Evolutionary conservation across 1,284 basidiomycete species (phyloP).

Genomic region (Fomitopsis schrenkii): DNA sequence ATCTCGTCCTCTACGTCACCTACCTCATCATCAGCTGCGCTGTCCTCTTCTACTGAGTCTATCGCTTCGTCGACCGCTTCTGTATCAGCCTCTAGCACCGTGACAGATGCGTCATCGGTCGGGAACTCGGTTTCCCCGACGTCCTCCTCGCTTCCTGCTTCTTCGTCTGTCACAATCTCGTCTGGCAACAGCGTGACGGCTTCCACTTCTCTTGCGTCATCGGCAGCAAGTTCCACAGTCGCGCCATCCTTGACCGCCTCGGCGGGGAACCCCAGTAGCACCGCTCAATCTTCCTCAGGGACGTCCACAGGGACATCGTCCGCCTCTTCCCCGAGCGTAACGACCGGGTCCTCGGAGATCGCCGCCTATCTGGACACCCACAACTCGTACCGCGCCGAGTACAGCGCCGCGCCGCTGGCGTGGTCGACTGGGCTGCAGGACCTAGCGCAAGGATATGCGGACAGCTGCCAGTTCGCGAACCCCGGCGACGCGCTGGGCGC

Average conservation of each 20-base stretch:
- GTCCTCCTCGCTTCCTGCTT: not conserved
- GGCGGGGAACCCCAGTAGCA: not conserved
- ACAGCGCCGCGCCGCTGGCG: constrained; percentile 48
- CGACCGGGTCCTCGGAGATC: constrained; percentile 34
- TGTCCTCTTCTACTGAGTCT: not conserved
- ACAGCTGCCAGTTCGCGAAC: constrained; percentile 54
- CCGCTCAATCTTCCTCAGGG: not conserved
- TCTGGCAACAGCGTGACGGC: not conserved
- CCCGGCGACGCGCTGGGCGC: constrained; percentile 56
- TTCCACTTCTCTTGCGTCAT: not conserved
- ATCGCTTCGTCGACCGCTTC: not conserved
- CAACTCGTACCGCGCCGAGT: constrained; percentile 49
- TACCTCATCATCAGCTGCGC: constrained; percentile 1
- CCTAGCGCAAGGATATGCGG: constrained; percentile 59
- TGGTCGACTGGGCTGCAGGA: constrained; percentile 52
- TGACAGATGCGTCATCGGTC: not conserved
- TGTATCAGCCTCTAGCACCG: not conserved
- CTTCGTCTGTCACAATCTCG: not conserved
- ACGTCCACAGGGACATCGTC: constrained; percentile 3
- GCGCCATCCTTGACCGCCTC: not conserved
- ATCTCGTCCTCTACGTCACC: not conserved
- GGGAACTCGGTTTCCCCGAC: not conserved
- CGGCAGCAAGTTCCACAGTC: not conserved
- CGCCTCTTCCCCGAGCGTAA: constrained; percentile 32
- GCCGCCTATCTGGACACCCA: constrained; percentile 46